These are phyloP conservation scores for Lyophyllum decastes DNA, from an alignment of 768 basidiomycete species.

Conservation along the genomic window DNA sequence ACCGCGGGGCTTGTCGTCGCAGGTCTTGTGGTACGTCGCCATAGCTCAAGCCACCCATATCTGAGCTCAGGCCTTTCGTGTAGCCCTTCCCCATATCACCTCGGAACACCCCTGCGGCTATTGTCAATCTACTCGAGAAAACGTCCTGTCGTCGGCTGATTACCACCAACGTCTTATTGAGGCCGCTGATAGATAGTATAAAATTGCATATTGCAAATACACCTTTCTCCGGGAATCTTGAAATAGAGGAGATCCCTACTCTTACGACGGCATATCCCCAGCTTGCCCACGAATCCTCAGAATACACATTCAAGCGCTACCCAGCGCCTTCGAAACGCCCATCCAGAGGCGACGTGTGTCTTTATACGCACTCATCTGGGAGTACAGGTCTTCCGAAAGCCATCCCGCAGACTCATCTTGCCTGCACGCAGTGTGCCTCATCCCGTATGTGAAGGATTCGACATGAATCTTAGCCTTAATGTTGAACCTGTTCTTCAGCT, in stretches of 20 bases:
- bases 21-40: slow-evolving; percentile 36
- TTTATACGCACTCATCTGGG: slow-evolving; percentile 40
- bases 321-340: slow-evolving; percentile 4
- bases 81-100: slow-evolving; percentile 39
- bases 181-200: slow-evolving; percentile 22
- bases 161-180: slow-evolving; percentile 24
- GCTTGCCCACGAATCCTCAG: slow-evolving; percentile 6
- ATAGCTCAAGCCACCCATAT: no score
- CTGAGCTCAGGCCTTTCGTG: background rate
- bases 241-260: slow-evolving; percentile 3
- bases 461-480: background rate
- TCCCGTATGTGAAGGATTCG: slow-evolving; percentile 21
- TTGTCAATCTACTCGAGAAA: slow-evolving; percentile 31
- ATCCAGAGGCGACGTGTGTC: slow-evolving; percentile 15
- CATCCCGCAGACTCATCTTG: slow-evolving; percentile 27
- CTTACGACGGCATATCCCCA: slow-evolving; percentile 6
- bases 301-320: slow-evolving; percentile 9
- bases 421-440: slow-evolving; percentile 22
- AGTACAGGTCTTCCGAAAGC: slow-evolving; percentile 41
- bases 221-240: background rate
- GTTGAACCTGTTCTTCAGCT: slow-evolving; percentile 7
- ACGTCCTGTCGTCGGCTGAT: slow-evolving; percentile 32
- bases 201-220: slow-evolving; percentile 4
- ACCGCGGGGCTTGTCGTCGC: slow-evolving; percentile 37
- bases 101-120: slow-evolving; percentile 31